Base-by-base conservation (phyloP, 192 early-diverging fungal species). In the Umbelopsis sp. region DNA sequence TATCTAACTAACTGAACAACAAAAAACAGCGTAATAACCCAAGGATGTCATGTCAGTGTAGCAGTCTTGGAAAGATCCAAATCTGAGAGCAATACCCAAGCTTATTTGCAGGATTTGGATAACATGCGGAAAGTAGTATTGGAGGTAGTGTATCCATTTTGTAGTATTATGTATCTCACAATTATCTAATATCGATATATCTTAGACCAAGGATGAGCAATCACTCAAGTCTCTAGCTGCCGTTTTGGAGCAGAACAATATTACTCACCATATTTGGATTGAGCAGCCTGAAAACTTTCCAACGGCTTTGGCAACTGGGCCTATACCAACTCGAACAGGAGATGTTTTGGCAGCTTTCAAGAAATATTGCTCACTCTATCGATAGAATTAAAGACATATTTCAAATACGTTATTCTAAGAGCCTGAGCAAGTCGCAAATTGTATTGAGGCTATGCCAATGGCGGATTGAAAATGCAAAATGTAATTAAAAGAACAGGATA, bases 221-320 rank as follows among this genome's bases (percentile, higher is more conserved):
- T 87, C 91, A 10, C 68, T 94, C 24, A 78, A 85, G 53, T 82
- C 84, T 38, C 70, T 92, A 34, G 83, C 83, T 17, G 81, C 78
- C 10, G 82, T 77, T 29, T 83, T 94, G 12, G 75, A 83, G 65
- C 71, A 79, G 36, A 71, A 89, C 52, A 66, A 81, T 38, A 84
- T 93, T 14, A 87, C 87, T 17, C 86, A 83, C 50, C 74, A 90
- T 45, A 77, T 85, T 66, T 94, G 92, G 92, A 83, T 82, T 24
- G 92, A 94, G 71, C 88, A 90, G 66, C 92, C 92, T 17, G 92
- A 94, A 41, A 91, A 92, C 78, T 87, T 89, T 17, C 76, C 86
- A 16, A 92, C 91, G 0, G 88, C 90, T 38, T 70, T 94, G 36
- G 91, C 91, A 24, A 94, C 92, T 0, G 74, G 88, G 11, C 92